Percentiles rank a stretch among this genome's conserved stretches.
These are phyloP conservation scores for Tricladium varicosporioides DNA, from an alignment of 2,329 filamentous ascomycete genomes.

Conservation along the genomic window DNA sequence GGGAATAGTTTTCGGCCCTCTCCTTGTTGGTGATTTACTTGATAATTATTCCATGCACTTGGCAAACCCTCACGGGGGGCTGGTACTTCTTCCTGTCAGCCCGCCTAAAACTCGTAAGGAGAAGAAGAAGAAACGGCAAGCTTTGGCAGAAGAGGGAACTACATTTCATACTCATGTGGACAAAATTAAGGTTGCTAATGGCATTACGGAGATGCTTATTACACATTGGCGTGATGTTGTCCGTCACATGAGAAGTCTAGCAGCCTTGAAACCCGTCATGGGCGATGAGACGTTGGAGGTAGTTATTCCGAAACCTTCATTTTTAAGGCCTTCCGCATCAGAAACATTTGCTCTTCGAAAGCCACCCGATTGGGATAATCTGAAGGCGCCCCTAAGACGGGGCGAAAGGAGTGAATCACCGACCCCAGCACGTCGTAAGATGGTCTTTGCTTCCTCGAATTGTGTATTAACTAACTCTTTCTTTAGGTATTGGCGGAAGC, in stretches of 20 bases:
- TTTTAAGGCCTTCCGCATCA: conserved; percentile 41
- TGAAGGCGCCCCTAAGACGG: conserved; percentile 18
- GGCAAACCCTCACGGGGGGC: conserved; percentile 26
- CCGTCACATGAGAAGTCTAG: conserved; percentile 53
- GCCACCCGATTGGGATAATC: conserved; percentile 37
- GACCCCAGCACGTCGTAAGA: conserved; percentile 35
- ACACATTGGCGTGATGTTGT: conserved; percentile 64
- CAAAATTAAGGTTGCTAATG: conserved; percentile 57
- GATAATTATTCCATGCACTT: conserved; percentile 44
- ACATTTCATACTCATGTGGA: conserved; percentile 40
- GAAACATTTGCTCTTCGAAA: conserved; percentile 40
- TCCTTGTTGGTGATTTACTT: conserved; percentile 58
- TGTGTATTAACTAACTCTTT: background rate
- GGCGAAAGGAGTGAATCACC: conserved; percentile 35
- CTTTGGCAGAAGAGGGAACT: conserved; percentile 17
- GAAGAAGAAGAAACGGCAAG: conserved; percentile 35
- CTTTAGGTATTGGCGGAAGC: conserved; percentile 7
- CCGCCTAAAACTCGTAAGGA: conserved; percentile 44
- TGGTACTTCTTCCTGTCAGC: conserved; percentile 30
- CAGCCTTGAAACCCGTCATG: conserved; percentile 16
- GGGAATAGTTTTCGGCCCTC: conserved; percentile 63
- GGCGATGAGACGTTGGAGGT: conserved; percentile 15
- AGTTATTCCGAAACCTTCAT: conserved; percentile 13
- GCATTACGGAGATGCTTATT: conserved; percentile 64
- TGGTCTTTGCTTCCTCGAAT: background rate